Evolutionary conservation across 768 basidiomycete species (phyloP).

Genomic region (Obba rivulosa): DNA sequence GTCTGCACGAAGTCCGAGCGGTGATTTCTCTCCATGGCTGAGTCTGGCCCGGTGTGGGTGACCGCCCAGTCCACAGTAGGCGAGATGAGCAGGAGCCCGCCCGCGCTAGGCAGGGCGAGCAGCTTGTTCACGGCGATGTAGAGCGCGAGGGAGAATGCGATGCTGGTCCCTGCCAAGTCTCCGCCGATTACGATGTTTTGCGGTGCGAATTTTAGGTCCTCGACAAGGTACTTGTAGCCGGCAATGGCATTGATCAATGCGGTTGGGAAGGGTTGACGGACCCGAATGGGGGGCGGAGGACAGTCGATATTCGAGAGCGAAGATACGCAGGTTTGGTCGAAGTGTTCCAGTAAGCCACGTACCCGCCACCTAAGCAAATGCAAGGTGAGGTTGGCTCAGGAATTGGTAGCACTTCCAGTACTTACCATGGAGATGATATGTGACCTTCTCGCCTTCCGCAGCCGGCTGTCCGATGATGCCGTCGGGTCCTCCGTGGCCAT

Average conservation of each 20-base stretch:
- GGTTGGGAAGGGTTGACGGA: conserved; percentile 42
- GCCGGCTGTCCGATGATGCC: conserved; percentile 18
- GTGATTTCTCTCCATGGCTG: conserved; percentile 1
- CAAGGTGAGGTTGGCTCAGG: not conserved
- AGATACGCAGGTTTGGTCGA: conserved; percentile 21
- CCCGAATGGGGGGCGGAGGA: conserved; percentile 19
- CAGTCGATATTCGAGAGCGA: conserved; percentile 46
- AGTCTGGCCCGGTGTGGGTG: conserved; percentile 5
- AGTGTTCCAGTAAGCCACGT: conserved; percentile 16
- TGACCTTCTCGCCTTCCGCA: conserved; percentile 27
- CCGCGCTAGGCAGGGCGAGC: conserved; percentile 16
- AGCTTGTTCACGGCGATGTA: conserved; percentile 23
- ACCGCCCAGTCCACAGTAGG: conserved; percentile 20
- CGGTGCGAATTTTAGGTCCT: conserved; percentile 35
- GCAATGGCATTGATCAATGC: conserved; percentile 49
- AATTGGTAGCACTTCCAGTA: not conserved
- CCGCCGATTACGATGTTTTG: conserved; percentile 42
- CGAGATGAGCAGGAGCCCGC: conserved; percentile 31
- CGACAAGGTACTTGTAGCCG: conserved; percentile 45
- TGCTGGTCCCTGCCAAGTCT: conserved; percentile 51
- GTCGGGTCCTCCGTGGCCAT: conserved; percentile 15
- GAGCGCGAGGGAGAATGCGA: conserved; percentile 34
- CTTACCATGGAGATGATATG: conserved; percentile 27
- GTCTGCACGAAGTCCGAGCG: conserved; percentile 2
- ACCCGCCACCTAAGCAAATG: conserved; percentile 16